Evolutionary conservation across 2,329 filamentous ascomycete genomes (phyloP).

Genomic region (Fusarium mexicanum): DNA sequence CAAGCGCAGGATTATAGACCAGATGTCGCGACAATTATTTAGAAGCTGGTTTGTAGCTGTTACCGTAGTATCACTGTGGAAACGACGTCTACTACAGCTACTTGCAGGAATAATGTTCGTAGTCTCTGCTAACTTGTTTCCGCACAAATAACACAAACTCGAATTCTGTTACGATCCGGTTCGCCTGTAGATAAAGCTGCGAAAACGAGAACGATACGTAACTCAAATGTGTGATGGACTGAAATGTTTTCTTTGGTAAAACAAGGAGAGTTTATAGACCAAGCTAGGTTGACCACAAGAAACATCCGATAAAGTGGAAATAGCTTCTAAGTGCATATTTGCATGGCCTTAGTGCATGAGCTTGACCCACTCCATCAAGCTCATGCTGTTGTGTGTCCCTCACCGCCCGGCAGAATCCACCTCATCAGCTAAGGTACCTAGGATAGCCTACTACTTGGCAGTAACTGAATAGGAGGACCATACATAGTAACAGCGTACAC

Average conservation of each 20-base stretch:
- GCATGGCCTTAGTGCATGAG: conserved; percentile 37
- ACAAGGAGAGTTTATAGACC: conserved; percentile 37
- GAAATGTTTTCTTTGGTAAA: conserved; percentile 37
- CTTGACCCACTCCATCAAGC: conserved; percentile 7
- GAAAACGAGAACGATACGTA: conserved; percentile 28
- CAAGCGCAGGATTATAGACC: conserved; percentile 1
- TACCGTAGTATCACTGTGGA: conserved; percentile 43
- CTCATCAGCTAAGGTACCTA: conserved; percentile 39
- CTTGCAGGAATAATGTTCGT: conserved; percentile 37
- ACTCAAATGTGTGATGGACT: conserved; percentile 28
- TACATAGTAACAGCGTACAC: conserved; percentile 33
- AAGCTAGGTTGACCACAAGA: conserved; percentile 35
- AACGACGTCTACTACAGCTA: conserved; percentile 45
- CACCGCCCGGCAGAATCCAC: conserved; percentile 52
- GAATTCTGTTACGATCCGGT: conserved; percentile 4
- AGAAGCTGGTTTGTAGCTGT: conserved; percentile 34
- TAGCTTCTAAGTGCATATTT: conserved; percentile 40
- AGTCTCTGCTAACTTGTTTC: conserved; percentile 28
- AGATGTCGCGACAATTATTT: conserved; percentile 31
- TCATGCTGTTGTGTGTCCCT: conserved; percentile 9
- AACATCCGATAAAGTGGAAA: conserved; percentile 35
- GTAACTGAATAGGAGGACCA: conserved; percentile 43
- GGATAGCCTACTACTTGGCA: conserved; percentile 41
- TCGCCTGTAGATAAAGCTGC: conserved; percentile 22
- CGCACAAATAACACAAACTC: conserved; percentile 14